phyloP scores from a whole-genome alignment of 2,329 filamentous ascomycete genomes.

The Capronia americana region DNA sequence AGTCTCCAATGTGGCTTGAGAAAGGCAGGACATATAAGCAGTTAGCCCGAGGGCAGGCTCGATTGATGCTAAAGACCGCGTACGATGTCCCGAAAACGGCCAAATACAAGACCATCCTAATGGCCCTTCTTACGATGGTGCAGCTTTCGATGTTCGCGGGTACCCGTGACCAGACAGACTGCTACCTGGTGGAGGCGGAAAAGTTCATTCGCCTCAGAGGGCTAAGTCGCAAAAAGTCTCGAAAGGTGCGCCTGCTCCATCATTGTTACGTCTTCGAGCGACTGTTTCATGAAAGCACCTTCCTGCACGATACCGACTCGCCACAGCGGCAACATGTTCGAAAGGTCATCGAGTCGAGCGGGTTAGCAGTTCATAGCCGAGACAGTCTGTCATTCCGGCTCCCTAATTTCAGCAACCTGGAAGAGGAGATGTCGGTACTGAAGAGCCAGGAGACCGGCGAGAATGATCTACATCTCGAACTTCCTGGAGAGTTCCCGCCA shows the following conservation, averaged over 20 bases:
- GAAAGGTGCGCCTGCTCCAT: conserved; percentile 53
- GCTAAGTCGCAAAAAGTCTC: conserved; percentile 48
- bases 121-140: conserved; percentile 53
- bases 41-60: conserved; percentile 42
- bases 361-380: conserved; percentile 5
- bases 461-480: conserved; percentile 54
- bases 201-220: conserved; percentile 52
- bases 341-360: no score
- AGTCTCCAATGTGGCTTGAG: conserved; percentile 43
- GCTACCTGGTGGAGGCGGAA: conserved; percentile 53
- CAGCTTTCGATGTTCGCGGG: conserved; percentile 48
- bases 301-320: conserved; percentile 35
- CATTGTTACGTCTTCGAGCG: conserved; percentile 57
- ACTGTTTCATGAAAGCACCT: conserved; percentile 54
- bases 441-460: conserved; percentile 51
- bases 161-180: conserved; percentile 46
- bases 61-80: conserved; percentile 46
- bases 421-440: conserved; percentile 43
- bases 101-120: conserved; percentile 55
- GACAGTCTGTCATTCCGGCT: conserved; percentile 47
- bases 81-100: conserved; percentile 46
- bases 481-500: conserved; percentile 49
- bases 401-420: conserved; percentile 42
- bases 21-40: not conserved
- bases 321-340: conserved; percentile 8